Evolutionary conservation across 2,329 filamentous ascomycete genomes (phyloP).

Genomic region (Botryosphaeria dothidea): DNA sequence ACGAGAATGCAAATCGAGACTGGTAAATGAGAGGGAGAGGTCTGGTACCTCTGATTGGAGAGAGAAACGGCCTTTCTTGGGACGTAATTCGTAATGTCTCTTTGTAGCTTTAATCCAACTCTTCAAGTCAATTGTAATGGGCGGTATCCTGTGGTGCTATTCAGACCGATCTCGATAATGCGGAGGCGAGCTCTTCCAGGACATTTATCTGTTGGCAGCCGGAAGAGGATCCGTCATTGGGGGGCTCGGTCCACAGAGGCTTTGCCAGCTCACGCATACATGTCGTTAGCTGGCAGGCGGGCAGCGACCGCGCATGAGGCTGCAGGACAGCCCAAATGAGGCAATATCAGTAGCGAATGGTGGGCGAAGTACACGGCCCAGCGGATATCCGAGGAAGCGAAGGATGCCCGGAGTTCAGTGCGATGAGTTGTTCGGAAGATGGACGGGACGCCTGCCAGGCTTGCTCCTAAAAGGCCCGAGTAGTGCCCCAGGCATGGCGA

Average conservation of each 20-base stretch:
- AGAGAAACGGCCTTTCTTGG: too few relatives aligned
- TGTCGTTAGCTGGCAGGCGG: not conserved
- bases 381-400: not conserved
- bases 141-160: too few relatives aligned
- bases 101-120: not conserved
- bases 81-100: not conserved
- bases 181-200: not conserved
- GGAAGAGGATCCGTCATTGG: not conserved
- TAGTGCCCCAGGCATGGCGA: too few relatives aligned
- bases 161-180: not conserved
- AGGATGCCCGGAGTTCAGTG: not conserved
- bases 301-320: not conserved
- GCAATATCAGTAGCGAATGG: slow-evolving; percentile 1
- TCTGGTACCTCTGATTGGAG: not conserved
- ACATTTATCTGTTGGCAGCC: not conserved
- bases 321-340: slow-evolving; percentile 2
- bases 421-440: slow-evolving; percentile 8
- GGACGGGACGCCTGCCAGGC: not conserved
- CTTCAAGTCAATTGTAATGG: too few relatives aligned
- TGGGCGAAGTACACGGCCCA: not conserved
- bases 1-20: too few relatives aligned
- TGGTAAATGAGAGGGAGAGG: not conserved
- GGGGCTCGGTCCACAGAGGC: not conserved
- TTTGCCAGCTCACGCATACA: slow-evolving; percentile 16
- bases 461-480: slow-evolving; percentile 9